Evolutionary conservation across 345 rosid species (phyloP).

Genomic region (Turritis glabra): DNA sequence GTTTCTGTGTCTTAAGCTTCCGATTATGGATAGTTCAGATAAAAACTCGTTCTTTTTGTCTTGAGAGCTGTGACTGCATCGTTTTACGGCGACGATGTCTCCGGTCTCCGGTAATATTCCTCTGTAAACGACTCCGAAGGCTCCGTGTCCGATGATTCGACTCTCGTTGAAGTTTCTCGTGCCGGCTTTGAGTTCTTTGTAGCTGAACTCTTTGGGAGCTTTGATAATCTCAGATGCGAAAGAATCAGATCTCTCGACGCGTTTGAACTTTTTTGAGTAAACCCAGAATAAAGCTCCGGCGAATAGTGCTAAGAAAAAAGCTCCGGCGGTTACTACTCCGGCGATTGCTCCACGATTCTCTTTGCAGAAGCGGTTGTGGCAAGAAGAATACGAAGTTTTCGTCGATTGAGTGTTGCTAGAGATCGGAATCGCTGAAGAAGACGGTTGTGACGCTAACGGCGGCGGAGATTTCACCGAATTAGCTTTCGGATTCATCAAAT

Average conservation of each 20-base stretch:
- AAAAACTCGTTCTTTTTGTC: constrained; percentile 81
- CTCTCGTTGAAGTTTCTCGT: constrained; percentile 74
- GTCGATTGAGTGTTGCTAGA: constrained; percentile 29
- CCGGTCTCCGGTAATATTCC: constrained; percentile 74
- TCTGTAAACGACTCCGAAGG: constrained; percentile 88
- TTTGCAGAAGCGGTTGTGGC: constrained; percentile 67
- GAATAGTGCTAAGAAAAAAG: constrained; percentile 69
- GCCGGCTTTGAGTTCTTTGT: constrained; percentile 74
- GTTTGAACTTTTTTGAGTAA: constrained; percentile 64
- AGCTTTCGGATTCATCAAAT: constrained; percentile 73
- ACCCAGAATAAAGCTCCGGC: constrained; percentile 80
- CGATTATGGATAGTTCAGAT: constrained; percentile 88
- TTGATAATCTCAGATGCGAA: constrained; percentile 80
- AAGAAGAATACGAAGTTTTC: constrained; percentile 42
- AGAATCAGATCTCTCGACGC: constrained; percentile 61
- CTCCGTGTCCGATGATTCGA: constrained; percentile 83
- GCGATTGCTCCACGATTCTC: constrained; percentile 80
- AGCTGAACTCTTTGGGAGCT: constrained; percentile 84
- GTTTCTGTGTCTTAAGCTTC: constrained; percentile 82
- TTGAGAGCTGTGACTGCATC: constrained; percentile 79
- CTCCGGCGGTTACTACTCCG: constrained; percentile 86
- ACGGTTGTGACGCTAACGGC: constrained; percentile 36
- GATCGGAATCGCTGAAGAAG: constrained; percentile 52
- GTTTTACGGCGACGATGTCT: constrained; percentile 81
- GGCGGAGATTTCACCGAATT: constrained; percentile 65